These are phyloP conservation scores for Gremmenia infestans DNA, from an alignment of 2,329 filamentous ascomycete genomes.

Conservation along the genomic window DNA sequence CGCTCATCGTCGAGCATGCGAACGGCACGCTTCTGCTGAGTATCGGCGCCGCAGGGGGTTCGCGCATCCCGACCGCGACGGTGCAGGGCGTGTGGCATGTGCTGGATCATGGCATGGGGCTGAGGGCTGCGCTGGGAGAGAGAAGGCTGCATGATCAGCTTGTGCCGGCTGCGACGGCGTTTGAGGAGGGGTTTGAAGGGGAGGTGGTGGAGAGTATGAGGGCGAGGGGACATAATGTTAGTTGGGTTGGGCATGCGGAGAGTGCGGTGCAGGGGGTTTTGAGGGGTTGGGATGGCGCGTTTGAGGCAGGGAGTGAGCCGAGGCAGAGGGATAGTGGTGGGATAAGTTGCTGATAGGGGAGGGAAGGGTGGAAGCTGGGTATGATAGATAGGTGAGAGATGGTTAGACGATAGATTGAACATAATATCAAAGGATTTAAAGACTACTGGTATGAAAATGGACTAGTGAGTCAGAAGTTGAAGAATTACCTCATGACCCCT, in stretches of 20 bases:
- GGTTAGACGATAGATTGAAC: too few relatives aligned
- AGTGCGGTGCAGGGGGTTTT: conserved; percentile 70
- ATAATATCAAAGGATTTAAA: too few relatives aligned
- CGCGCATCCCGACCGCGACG: conserved; percentile 75
- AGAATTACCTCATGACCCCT: too few relatives aligned
- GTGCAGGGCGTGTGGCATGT: conserved; percentile 70
- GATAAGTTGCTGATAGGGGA: conserved; percentile 25
- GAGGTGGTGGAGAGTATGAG: conserved; percentile 58
- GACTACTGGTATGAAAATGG: too few relatives aligned
- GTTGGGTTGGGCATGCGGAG: conserved; percentile 56
- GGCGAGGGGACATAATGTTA: conserved; percentile 64
- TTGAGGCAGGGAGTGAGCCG: conserved; percentile 73
- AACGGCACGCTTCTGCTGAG: conserved; percentile 63
- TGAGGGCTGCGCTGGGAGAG: conserved; percentile 55
- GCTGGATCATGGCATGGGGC: conserved; percentile 57
- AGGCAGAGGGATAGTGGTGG: conserved; percentile 67
- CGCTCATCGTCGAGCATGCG: conserved; percentile 66
- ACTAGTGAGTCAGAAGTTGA: too few relatives aligned
- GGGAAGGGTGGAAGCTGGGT: background rate
- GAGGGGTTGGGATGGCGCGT: conserved; percentile 56
- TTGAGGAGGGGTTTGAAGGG: conserved; percentile 68
- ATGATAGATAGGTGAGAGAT: too few relatives aligned
- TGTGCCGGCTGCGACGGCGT: conserved; percentile 60
- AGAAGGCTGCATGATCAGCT: conserved; percentile 80
- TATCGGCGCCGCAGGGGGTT: conserved; percentile 75